phyloP scores from a whole-genome alignment of 176 grass and related monocot species.

The Microstegium vimineum region DNA sequence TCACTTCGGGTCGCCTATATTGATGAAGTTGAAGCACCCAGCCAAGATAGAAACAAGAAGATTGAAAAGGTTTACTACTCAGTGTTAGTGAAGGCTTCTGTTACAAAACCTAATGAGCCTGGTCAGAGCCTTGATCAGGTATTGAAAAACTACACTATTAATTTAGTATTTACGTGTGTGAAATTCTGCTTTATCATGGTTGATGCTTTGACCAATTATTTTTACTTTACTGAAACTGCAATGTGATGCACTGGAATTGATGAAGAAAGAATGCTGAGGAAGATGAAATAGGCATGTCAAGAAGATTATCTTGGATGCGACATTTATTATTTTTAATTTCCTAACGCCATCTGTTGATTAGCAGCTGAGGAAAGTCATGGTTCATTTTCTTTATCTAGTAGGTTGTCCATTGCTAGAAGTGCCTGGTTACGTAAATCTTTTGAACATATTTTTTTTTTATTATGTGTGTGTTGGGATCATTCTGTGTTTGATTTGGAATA shows the following conservation, averaged over 20 bases:
- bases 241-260: background rate
- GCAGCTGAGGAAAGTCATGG: background rate
- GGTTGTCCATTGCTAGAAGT: background rate
- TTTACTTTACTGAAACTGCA: background rate
- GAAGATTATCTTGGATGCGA: background rate
- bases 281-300: background rate
- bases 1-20: constrained; percentile 82
- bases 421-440: background rate
- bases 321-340: background rate
- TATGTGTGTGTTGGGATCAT: background rate
- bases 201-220: background rate
- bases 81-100: constrained; percentile 87
- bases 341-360: background rate
- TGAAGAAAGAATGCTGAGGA: background rate
- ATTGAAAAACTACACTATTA: constrained; percentile 23
- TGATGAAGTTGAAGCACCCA: constrained; percentile 72
- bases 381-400: background rate
- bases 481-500: background rate
- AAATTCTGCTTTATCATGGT: background rate
- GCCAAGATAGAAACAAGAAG: constrained; percentile 56
- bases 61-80: constrained; percentile 86
- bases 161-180: background rate
- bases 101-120: constrained; percentile 62
- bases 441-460: background rate
- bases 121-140: constrained; percentile 97